Evolutionary conservation across 108 stramenopile species (phyloP), one percentile per base, ranked within the genome.

Genomic region (Cyclotella choctawhatcheeana): DNA sequence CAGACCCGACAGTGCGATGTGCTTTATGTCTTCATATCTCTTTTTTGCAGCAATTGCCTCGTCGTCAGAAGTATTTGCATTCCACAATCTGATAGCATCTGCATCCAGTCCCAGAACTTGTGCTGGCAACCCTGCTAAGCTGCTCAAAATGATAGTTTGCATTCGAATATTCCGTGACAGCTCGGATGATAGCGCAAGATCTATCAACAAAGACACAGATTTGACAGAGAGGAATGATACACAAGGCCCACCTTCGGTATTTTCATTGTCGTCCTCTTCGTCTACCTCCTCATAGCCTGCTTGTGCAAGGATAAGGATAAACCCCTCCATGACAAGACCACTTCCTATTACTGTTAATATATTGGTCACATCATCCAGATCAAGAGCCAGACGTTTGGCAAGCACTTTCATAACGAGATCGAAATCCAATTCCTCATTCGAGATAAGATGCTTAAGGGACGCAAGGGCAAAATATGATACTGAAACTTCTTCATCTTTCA

Each of bases 381-480:
- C 68, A 25, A 89, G 52, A 37, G 35, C 26, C 12, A 93, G 63
- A 53, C 81, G 79, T 54, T 93, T 93, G 22, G 74, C 79, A 26
- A 93, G 53, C 40, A 93, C 92, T 21, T 74, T 86, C 17, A 90
- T 77, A 0, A 93, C 92, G 22, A 90, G 45, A 59, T 79, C 71
- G 78, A 87, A 93, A 59, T 90, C 92, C 45, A 93, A 63, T 45
- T 90, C 92, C 35, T 87, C 81, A 20, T 84, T 71, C 22, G 82
- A 32, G 13, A 90, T 76, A 32, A 93, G 70, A 69, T 84, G 82
- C 37, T 87, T 82, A 14, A 93, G 68, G 0, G 73, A 47, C 40
- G 78, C 27, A 1, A 93, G 59, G 0, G 92, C 84, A 31, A 58
- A 78, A 48, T 81, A 88, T 48, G 84, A 65, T 0, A 81, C 81